A percentile compares a stretch with the other conserved stretches of the same genome.
Evolutionary conservation across 2,329 filamentous ascomycete species (phyloP).

Genomic region (Cladophialophora chaetospira): DNA sequence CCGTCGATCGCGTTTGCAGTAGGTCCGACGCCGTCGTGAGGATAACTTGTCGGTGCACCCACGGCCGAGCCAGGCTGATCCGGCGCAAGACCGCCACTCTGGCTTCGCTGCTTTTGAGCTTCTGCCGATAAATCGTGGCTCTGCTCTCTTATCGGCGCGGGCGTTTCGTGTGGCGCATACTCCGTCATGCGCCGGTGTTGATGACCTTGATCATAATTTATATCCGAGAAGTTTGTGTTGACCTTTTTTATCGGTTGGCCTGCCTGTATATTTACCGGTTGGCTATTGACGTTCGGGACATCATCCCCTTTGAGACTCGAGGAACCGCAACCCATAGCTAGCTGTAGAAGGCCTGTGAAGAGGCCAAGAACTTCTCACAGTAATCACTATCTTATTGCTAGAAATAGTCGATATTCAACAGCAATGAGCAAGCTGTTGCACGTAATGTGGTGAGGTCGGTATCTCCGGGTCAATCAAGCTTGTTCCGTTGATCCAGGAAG

Average conservation of each 20-base stretch:
- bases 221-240: slow-evolving; percentile 30
- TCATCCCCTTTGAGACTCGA: slow-evolving; percentile 32
- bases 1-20: background rate
- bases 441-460: background rate
- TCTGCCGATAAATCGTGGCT: background rate
- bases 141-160: slow-evolving; percentile 5
- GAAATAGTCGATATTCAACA: too few species aligned
- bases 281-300: slow-evolving; percentile 18
- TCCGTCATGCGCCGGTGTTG: slow-evolving; percentile 29
- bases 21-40: background rate
- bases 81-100: background rate
- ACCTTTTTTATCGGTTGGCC: slow-evolving; percentile 23
- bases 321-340: slow-evolving; percentile 30
- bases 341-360: too few species aligned
- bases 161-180: slow-evolving; percentile 29
- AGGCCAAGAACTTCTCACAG: too few species aligned
- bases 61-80: background rate
- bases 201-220: slow-evolving; percentile 28
- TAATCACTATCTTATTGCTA: too few species aligned
- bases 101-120: background rate
- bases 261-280: slow-evolving; percentile 9
- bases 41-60: background rate
- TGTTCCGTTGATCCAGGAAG: background rate
- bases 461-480: background rate
- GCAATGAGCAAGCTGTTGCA: too few species aligned